These are phyloP conservation scores for Neurospora sp. DNA, from an alignment of 495 filamentous ascomycete genomes.

Conservation along the genomic window DNA sequence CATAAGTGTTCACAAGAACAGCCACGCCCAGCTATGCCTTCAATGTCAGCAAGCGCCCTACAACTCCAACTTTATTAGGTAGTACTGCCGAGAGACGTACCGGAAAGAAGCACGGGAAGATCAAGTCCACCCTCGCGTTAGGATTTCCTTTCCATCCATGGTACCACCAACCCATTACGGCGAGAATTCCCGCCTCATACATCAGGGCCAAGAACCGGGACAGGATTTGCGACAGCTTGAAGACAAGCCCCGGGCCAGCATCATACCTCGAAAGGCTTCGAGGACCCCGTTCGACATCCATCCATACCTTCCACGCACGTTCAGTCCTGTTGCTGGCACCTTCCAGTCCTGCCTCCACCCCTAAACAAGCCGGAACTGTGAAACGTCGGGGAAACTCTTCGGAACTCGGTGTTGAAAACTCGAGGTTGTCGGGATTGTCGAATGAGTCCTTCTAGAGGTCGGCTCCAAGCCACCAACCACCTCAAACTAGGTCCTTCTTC, in stretches of 20 bases:
- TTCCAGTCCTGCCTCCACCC: background rate
- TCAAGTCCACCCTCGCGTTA: conserved; percentile 12
- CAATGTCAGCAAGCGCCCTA: background rate
- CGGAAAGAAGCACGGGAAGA: conserved; percentile 21
- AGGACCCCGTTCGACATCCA: background rate
- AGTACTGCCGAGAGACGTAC: conserved; percentile 2
- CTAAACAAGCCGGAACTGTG: background rate
- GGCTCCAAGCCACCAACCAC: background rate
- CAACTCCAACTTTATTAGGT: background rate
- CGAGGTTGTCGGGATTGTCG: background rate
- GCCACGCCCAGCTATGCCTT: conserved; percentile 6
- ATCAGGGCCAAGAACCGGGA: conserved; percentile 7
- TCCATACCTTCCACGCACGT: background rate
- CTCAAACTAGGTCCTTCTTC: background rate
- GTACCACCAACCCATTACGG: conserved; percentile 13
- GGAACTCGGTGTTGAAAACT: background rate
- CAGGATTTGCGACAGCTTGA: conserved; percentile 10
- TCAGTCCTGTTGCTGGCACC: background rate
- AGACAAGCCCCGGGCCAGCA: conserved; percentile 6
- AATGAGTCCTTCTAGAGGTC: background rate
- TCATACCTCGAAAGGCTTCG: background rate
- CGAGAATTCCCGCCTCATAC: conserved; percentile 9
- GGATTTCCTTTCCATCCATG: conserved; percentile 9
- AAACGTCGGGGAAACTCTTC: background rate
- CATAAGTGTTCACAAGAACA: conserved; percentile 10